Evolutionary conservation across 345 rosid genomes (phyloP).

Genomic region (Citrus trifoliata): DNA sequence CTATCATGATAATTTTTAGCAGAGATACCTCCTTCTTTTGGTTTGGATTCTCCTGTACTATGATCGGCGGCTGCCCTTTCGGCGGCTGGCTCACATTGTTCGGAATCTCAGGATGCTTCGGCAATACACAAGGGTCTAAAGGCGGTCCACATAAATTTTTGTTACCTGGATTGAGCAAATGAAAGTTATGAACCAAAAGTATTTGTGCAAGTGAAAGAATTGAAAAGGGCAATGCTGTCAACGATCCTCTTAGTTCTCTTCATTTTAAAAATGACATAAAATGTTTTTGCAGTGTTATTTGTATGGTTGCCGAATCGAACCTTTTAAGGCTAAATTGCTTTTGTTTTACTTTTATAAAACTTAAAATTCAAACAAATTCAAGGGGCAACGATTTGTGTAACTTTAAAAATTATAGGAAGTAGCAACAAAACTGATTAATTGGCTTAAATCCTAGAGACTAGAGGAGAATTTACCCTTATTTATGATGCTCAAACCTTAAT

Average conservation of each 20-base stretch:
- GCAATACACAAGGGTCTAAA: slow-evolving; percentile 30
- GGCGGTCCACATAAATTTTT: slow-evolving; percentile 58
- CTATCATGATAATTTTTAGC: slow-evolving; percentile 20
- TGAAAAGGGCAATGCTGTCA: not conserved
- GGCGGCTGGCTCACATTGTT: not conserved
- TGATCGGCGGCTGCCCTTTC: not conserved
- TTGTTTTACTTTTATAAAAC: too few relatives aligned
- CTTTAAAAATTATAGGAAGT: too few relatives aligned
- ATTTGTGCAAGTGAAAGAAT: not conserved
- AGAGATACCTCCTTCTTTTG: slow-evolving; percentile 1
- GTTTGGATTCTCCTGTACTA: not conserved
- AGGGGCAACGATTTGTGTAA: too few relatives aligned
- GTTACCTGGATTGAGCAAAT: slow-evolving; percentile 45
- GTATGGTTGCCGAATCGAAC: too few relatives aligned
- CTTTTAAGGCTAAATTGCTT: too few relatives aligned
- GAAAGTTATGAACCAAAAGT: not conserved
- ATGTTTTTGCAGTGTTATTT: too few relatives aligned
- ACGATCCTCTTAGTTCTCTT: too few relatives aligned
- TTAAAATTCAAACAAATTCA: too few relatives aligned
- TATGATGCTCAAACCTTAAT: not conserved
- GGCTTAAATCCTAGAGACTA: too few relatives aligned
- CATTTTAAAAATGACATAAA: too few relatives aligned
- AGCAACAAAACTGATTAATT: too few relatives aligned
- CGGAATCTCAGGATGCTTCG: not conserved
- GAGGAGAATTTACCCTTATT: too few relatives aligned